phyloP scores from a whole-genome alignment of 306 rosid species.

The Castanopsis chinensis region DNA sequence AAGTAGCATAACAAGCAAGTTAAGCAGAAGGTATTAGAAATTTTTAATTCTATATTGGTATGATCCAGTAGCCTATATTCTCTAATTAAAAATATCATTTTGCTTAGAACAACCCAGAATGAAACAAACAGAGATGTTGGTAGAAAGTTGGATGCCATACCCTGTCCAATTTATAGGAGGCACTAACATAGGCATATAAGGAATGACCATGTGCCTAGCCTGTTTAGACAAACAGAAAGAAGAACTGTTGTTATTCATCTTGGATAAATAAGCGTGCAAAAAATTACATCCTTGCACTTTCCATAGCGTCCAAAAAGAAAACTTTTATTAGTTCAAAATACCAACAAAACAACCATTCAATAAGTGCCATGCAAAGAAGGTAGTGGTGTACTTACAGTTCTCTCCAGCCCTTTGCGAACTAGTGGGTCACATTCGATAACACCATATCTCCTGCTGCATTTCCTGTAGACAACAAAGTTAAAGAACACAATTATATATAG shows the following conservation, averaged over 20 bases:
- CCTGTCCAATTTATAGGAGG: slow-evolving; percentile 87
- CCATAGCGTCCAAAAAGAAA: slow-evolving; percentile 4
- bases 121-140: neutral
- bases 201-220: slow-evolving; percentile 98
- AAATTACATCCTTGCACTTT: neutral
- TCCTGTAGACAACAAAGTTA: slow-evolving; percentile 46
- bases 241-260: slow-evolving; percentile 18
- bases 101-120: neutral
- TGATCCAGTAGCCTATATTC: neutral
- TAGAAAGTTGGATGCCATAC: slow-evolving; percentile 38
- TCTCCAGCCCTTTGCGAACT: slow-evolving; percentile 74
- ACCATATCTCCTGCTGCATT: slow-evolving; percentile 72
- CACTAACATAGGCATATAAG: slow-evolving; percentile 98
- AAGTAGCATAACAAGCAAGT: neutral
- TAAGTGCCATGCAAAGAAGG: neutral
- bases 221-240: slow-evolving; percentile 37
- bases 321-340: slow-evolving; percentile 1
- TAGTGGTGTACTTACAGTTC: slow-evolving; percentile 60
- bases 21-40: neutral
- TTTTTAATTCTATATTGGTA: neutral
- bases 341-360: slow-evolving; percentile 4
- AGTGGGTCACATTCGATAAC: slow-evolving; percentile 85
- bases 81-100: neutral
- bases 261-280: slow-evolving; percentile 14
- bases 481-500: slow-evolving; percentile 2